phyloP scores from a whole-genome alignment of 208 protist species.

The Wallacemonas sp. region DNA sequence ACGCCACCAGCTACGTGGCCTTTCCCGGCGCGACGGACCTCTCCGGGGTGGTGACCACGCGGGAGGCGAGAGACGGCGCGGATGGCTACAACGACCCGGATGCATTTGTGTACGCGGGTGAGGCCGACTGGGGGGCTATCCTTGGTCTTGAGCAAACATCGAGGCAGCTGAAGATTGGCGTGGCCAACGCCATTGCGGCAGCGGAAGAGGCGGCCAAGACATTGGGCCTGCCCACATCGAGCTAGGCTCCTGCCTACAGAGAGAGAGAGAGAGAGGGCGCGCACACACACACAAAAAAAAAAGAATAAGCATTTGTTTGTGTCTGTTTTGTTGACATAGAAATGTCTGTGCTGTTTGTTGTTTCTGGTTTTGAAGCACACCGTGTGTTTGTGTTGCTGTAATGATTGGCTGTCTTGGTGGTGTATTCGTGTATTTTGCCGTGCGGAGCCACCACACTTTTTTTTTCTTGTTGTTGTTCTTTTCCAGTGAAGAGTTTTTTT shows the following conservation, averaged over 20 bases:
- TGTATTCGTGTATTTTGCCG: neutral
- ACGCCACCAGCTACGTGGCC: neutral
- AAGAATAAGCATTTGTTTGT: no score
- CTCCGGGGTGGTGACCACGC: neutral
- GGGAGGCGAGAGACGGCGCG: neutral
- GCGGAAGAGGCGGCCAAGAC: conserved; percentile 25
- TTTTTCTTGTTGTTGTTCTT: conserved; percentile 5
- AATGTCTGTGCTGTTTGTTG: no score
- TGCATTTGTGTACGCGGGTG: neutral
- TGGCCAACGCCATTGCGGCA: conserved; percentile 72
- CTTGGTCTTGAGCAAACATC: conserved; percentile 63
- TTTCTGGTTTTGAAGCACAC: no score
- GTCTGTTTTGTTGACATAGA: no score
- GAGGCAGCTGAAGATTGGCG: conserved; percentile 72
- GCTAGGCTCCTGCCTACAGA: no score
- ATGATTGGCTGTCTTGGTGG: no score
- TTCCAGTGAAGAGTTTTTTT: conserved; percentile 1
- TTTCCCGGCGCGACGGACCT: neutral
- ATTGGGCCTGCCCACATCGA: conserved; percentile 4
- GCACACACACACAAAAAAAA: no score
- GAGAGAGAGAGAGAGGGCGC: no score
- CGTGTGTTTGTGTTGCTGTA: no score
- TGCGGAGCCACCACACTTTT: no score
- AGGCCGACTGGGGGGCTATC: conserved; percentile 36
- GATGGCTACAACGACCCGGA: conserved; percentile 24